These are phyloP conservation scores for Candida broadrunensis DNA, from an alignment of 805 yeast genomes.

Conservation along the genomic window DNA sequence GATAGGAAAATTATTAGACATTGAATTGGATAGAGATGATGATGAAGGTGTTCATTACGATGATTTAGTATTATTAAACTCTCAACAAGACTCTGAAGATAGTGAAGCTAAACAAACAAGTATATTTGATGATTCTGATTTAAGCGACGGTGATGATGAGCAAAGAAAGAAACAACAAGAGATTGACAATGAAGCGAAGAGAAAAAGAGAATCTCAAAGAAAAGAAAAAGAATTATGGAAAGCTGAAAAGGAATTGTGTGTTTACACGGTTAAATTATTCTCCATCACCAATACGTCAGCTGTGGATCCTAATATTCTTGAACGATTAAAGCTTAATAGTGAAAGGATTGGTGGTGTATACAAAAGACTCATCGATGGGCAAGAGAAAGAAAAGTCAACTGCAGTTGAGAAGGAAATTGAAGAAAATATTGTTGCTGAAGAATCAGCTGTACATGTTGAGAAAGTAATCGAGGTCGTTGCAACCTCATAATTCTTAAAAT, in stretches of 20 bases:
- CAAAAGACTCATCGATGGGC: constrained; percentile 15
- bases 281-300: constrained; percentile 31
- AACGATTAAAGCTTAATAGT: constrained; percentile 37
- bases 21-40: constrained; percentile 48
- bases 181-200: constrained; percentile 1
- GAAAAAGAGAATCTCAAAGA: neutral
- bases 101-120: constrained; percentile 3
- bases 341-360: constrained; percentile 33
- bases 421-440: neutral
- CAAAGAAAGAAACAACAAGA: constrained; percentile 1
- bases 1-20: constrained; percentile 31
- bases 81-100: neutral
- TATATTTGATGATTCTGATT: constrained; percentile 11
- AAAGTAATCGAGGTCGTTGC: too few relatives aligned
- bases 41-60: constrained; percentile 48
- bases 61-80: constrained; percentile 12
- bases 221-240: constrained; percentile 24
- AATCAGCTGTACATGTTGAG: neutral
- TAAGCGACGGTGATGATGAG: constrained; percentile 11
- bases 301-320: constrained; percentile 17
- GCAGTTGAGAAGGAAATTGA: neutral
- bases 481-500: too few relatives aligned
- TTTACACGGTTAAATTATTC: constrained; percentile 37
- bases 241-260: constrained; percentile 40
- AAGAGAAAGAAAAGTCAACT: neutral